These are phyloP conservation scores for Aureobasidium sp. DNA, from an alignment of 2,329 filamentous ascomycete genomes.

Conservation along the genomic window DNA sequence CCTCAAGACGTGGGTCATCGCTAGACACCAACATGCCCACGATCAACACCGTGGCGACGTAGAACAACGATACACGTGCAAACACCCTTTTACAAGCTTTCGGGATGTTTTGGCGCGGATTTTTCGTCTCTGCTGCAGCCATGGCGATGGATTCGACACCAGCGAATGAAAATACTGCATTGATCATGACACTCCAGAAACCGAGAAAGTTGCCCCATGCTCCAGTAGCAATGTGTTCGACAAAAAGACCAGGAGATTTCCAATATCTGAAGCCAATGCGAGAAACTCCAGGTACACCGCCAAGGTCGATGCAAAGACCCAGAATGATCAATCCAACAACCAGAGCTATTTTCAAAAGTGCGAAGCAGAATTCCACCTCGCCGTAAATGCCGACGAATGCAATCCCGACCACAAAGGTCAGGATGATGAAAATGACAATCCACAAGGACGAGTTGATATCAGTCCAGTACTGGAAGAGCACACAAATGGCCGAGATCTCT, in stretches of 20 bases:
- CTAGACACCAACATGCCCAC: conserved; percentile 63
- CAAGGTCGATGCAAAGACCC: conserved; percentile 36
- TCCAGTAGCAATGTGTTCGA: conserved; percentile 30
- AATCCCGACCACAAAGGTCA: conserved; percentile 30
- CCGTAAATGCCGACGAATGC: conserved; percentile 50
- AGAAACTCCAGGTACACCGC: conserved; percentile 32
- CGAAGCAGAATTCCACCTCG: conserved; percentile 44
- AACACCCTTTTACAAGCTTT: conserved; percentile 74
- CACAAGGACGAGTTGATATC: conserved; percentile 37
- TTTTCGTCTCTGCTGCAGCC: conserved; percentile 72
- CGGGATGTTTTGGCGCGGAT: conserved; percentile 67
- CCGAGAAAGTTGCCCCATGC: conserved; percentile 35
- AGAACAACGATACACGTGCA: conserved; percentile 75
- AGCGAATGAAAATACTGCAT: conserved; percentile 69
- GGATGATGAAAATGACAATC: conserved; percentile 52
- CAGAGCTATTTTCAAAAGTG: conserved; percentile 38
- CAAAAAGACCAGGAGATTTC: conserved; percentile 36
- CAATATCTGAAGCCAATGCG: conserved; percentile 40
- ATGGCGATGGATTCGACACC: conserved; percentile 71
- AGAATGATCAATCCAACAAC: conserved; percentile 40
- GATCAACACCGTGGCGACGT: conserved; percentile 63
- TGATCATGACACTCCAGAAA: conserved; percentile 50
- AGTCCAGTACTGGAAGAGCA: conserved; percentile 25
- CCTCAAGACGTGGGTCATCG: conserved; percentile 52
- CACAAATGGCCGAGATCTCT: conserved; percentile 25